Percentiles rank a stretch among this genome's conserved stretches.
phyloP scores from a whole-genome alignment of 2,329 filamentous ascomycete species.

The Septoria linicola region DNA sequence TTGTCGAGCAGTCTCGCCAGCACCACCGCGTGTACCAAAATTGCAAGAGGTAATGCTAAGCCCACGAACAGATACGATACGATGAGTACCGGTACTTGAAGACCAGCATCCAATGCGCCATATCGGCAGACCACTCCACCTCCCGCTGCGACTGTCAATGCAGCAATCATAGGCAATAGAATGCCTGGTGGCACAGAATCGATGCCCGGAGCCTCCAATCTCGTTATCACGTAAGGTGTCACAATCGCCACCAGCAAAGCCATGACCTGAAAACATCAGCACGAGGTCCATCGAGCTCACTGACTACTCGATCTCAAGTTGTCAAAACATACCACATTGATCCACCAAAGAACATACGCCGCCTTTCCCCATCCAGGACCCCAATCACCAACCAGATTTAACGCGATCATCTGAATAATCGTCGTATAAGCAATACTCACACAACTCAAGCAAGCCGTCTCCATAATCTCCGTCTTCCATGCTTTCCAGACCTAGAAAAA shows the following conservation, averaged over 20 bases:
- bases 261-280: no score
- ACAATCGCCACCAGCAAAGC: conserved; percentile 12
- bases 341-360: conserved; percentile 21
- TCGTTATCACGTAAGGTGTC: conserved; percentile 18
- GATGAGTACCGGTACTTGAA: conserved; percentile 21
- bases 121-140: conserved; percentile 22
- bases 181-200: conserved; percentile 11
- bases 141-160: conserved; percentile 15
- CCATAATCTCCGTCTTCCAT: conserved; percentile 16
- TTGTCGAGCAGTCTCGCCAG: conserved; percentile 17
- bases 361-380: conserved; percentile 15
- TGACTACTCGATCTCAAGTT: no score
- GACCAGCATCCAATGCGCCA: conserved; percentile 11
- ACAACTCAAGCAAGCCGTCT: conserved; percentile 18
- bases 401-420: conserved; percentile 16
- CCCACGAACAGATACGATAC: conserved; percentile 22
- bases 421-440: conserved; percentile 22
- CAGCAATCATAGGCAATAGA: conserved; percentile 16
- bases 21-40: conserved; percentile 15
- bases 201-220: conserved; percentile 10
- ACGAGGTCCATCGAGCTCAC: no score
- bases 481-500: no score
- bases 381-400: conserved; percentile 9
- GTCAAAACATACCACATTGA: no score
- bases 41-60: conserved; percentile 8